Conservation (phyloP, 257 asterid species). For the Nyctanthes arbortristis region DNA sequence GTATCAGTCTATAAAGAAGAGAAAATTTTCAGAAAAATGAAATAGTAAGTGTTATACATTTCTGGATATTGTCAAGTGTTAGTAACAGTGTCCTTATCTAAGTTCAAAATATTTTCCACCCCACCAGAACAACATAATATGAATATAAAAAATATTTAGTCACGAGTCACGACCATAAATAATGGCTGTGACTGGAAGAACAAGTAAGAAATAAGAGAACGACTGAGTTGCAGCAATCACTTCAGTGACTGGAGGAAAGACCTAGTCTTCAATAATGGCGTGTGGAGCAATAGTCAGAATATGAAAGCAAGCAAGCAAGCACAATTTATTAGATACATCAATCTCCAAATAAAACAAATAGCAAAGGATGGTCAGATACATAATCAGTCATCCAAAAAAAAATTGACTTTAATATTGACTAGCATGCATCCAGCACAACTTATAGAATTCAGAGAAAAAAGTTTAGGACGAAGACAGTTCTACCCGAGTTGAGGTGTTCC, state of each 20-base stretch:
- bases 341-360: not conserved
- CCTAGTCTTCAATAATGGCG: not conserved
- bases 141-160: no score
- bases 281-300: not conserved
- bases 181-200: no score
- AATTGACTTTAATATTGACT: not conserved
- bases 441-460: not conserved
- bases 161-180: no score
- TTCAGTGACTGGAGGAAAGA: not conserved
- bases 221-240: conserved; percentile 1
- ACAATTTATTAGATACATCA: not conserved
- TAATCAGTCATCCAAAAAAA: conserved; percentile 8
- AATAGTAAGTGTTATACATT: not conserved
- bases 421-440: conserved; percentile 14
- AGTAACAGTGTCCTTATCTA: not conserved
- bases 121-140: no score
- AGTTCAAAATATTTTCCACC: not conserved
- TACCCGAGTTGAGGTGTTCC: conserved; percentile 65
- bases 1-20: conserved; percentile 49
- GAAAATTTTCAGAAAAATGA: conserved; percentile 22
- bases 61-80: conserved; percentile 1
- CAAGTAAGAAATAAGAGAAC: not conserved
- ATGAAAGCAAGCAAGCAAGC: conserved; percentile 4
- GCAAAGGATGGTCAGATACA: not conserved
- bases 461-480: not conserved